phyloP scores from a whole-genome alignment of 768 basidiomycete species.

The Tylopilus sp. region DNA sequence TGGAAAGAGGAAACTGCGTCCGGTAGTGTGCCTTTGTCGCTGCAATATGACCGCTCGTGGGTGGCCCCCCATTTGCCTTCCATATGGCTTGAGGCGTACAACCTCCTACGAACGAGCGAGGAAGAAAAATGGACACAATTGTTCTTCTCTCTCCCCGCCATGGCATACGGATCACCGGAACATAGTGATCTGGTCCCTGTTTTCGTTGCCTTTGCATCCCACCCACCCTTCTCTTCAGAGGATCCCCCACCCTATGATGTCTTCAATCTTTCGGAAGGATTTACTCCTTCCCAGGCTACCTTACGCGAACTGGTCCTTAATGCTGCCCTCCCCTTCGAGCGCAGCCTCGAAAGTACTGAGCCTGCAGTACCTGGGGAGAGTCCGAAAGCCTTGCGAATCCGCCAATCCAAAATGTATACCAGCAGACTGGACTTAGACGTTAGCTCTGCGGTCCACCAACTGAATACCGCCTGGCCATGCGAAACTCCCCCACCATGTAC shows the following conservation, averaged over 20 bases:
- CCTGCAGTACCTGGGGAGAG: background rate
- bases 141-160: constrained; percentile 31
- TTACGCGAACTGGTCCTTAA: background rate
- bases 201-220: constrained; percentile 31
- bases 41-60: constrained; percentile 30
- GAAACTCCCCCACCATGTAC: constrained; percentile 8
- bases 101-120: constrained; percentile 18
- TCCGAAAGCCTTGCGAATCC: background rate
- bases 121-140: constrained; percentile 18
- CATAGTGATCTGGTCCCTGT: constrained; percentile 20
- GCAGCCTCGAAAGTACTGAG: constrained; percentile 12
- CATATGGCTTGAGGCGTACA: constrained; percentile 29
- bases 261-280: constrained; percentile 12
- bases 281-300: background rate
- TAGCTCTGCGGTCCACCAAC: background rate
- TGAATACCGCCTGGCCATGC: constrained; percentile 19
- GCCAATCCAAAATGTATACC: constrained; percentile 7
- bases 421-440: constrained; percentile 7
- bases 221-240: constrained; percentile 4
- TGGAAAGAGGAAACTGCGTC: background rate
- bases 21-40: constrained; percentile 1
- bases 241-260: constrained; percentile 16
- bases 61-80: constrained; percentile 17
- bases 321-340: background rate
- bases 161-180: constrained; percentile 26